These are phyloP conservation scores for Breviolum minutum DNA, from an alignment of 73 alveolate genomes.

Conservation along the genomic window DNA sequence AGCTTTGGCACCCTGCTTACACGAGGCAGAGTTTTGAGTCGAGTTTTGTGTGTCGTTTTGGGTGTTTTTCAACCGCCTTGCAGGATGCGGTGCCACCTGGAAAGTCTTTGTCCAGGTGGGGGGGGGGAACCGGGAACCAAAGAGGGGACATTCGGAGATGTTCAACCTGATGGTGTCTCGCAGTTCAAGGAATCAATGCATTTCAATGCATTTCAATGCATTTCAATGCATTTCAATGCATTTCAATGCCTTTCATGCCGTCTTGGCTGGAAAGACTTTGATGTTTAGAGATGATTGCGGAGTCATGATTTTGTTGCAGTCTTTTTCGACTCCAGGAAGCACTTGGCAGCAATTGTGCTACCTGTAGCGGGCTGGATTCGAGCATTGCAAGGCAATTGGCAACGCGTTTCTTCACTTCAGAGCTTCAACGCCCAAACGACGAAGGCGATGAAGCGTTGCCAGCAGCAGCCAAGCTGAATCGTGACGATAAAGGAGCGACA, in stretches of 20 bases:
- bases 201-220: no score
- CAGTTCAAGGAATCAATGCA: not conserved
- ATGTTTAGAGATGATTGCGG: not conserved
- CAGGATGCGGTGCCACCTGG: conserved; percentile 34
- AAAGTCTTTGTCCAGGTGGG: conserved; percentile 27
- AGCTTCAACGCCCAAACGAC: not conserved
- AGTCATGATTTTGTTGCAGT: not conserved
- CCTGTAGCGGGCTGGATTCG: conserved; percentile 52
- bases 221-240: no score
- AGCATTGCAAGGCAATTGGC: conserved; percentile 23
- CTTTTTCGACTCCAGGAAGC: not conserved
- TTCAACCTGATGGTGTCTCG: not conserved
- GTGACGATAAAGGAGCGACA: conserved; percentile 25
- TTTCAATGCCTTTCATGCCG: no score
- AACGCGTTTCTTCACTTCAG: not conserved
- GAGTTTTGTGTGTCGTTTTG: no score
- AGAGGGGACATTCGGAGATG: not conserved
- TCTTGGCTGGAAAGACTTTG: no score
- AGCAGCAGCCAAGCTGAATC: conserved; percentile 55
- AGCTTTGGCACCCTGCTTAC: conserved; percentile 43
- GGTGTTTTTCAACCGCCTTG: not conserved
- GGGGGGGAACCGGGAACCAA: not conserved
- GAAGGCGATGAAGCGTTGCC: conserved; percentile 37
- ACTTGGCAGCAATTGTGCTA: conserved; percentile 21
- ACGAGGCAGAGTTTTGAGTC: not conserved